Evolutionary conservation across 1,139 yeast species (phyloP), one percentile per base, ranked within the genome.

Genomic region (Yamadazyma diddensiae): DNA sequence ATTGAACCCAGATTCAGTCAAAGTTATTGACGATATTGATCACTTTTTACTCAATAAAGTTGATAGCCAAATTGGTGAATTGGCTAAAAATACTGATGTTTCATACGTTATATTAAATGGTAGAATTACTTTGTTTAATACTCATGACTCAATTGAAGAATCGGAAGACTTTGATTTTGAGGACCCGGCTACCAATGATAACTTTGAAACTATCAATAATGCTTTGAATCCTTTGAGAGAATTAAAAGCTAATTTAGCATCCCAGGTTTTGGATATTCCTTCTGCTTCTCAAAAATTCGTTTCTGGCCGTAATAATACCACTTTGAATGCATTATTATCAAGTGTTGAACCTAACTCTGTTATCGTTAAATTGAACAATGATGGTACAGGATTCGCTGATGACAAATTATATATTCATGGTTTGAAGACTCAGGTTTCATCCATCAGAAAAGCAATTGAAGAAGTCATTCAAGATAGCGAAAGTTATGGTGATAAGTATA

Each of bases 341-440:
- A 49, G 57, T 12, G 65, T 68, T 26, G 67, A 61, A 23, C 57
- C 63, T 19, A 49, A 60, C 30, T 52, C 76, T 2, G 70, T 74
- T 24, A 47, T 46, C 6, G 62, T 75, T 22, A 60, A 63, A 36
- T 59, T 74, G 26, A 62, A 65, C 42, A 59, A 62, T 34, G 60
- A 68, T 39, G 59, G 59, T 10, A 55, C 59, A 22, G 74, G 70
- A 20, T 52, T 59, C 15, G 54, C 74, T 16, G 65, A 63, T 9
- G 76, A 81, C 43, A 77, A 81, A 46, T 69, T 88, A 21, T 62
- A 53, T 37, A 57, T 87, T 35, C 77, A 76, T 42, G 95, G 96
- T 42, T 60, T 75, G 36, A 70, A 75, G 47, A 43, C 62, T 2
- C 80, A 77, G 33, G 88, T 84, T 20, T 58, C 65, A 11, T 57